A percentile compares a stretch with the other conserved stretches of the same genome.
phyloP scores from a whole-genome alignment of 116 monocot species.

The Zostera marina region DNA sequence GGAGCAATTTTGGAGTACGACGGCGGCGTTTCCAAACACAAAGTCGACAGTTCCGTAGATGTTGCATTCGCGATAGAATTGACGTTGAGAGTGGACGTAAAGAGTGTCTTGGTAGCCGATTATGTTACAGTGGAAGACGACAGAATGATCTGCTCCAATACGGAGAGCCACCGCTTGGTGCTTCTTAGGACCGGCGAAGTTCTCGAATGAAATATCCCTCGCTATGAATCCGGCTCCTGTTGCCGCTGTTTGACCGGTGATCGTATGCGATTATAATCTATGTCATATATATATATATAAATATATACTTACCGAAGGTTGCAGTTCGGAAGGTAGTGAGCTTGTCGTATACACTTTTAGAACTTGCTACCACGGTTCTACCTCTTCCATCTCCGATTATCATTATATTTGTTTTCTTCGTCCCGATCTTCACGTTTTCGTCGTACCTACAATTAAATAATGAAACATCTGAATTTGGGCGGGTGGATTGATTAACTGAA shows the following conservation, averaged over 20 bases:
- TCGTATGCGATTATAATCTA: too few relatives aligned
- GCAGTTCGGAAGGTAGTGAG: slow-evolving; percentile 21
- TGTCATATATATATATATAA: background rate
- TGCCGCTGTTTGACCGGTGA: slow-evolving; percentile 23
- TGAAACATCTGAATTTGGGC: background rate
- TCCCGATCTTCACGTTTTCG: slow-evolving; percentile 18
- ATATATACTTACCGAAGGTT: slow-evolving; percentile 12
- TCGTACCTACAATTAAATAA: slow-evolving; percentile 21
- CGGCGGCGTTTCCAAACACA: slow-evolving; percentile 24
- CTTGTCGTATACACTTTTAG: slow-evolving; percentile 11
- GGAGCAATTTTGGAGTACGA: slow-evolving; percentile 39
- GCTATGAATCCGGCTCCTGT: slow-evolving; percentile 37
- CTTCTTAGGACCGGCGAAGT: slow-evolving; percentile 69
- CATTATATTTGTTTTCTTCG: slow-evolving; percentile 26
- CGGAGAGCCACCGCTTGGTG: slow-evolving; percentile 90
- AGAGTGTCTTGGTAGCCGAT: slow-evolving; percentile 54
- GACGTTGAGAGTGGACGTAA: slow-evolving; percentile 57
- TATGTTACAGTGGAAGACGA: slow-evolving; percentile 45
- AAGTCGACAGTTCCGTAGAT: slow-evolving; percentile 26
- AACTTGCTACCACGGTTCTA: slow-evolving; percentile 10
- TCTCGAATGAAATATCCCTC: slow-evolving; percentile 48
- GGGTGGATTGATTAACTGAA: background rate
- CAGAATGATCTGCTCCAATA: slow-evolving; percentile 41
- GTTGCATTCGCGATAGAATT: slow-evolving; percentile 59
- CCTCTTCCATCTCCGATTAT: slow-evolving; percentile 20